phyloP scores from a whole-genome alignment of 176 grass and related monocot genomes.

The Oryza punctata region DNA sequence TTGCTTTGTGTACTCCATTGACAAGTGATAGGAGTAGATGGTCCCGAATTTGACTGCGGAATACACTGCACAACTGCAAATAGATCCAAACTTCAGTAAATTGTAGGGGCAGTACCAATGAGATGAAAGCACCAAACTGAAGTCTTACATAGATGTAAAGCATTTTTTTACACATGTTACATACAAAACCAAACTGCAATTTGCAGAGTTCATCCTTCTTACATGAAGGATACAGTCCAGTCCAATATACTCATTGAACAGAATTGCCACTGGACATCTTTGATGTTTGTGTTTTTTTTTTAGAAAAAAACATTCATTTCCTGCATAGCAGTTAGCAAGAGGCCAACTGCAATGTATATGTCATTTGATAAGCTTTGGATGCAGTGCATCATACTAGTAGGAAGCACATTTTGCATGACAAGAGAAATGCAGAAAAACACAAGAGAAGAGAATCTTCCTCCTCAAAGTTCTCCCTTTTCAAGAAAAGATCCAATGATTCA shows the following conservation, averaged over 20 bases:
- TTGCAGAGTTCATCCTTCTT: not conserved
- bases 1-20: constrained; percentile 24
- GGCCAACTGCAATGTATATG: not conserved
- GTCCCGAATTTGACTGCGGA: constrained; percentile 47
- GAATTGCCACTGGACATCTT: not conserved
- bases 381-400: not conserved
- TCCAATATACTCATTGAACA: not conserved
- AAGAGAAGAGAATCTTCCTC: constrained; percentile 19
- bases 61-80: constrained; percentile 33
- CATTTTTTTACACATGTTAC: not conserved
- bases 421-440: constrained; percentile 6
- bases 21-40: constrained; percentile 35
- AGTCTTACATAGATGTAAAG: not conserved
- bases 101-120: constrained; percentile 17
- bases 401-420: constrained; percentile 32
- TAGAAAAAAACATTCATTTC: not conserved
- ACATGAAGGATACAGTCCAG: not conserved
- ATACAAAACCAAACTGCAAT: not conserved
- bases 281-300: too few relatives aligned
- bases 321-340: not conserved
- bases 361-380: constrained; percentile 14
- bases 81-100: constrained; percentile 29
- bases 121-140: not conserved
- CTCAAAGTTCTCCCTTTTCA: constrained; percentile 19
- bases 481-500: constrained; percentile 16